These are phyloP conservation scores for Nakazawaea holstii DNA, from an alignment of 805 yeast species.

Conservation along the genomic window DNA sequence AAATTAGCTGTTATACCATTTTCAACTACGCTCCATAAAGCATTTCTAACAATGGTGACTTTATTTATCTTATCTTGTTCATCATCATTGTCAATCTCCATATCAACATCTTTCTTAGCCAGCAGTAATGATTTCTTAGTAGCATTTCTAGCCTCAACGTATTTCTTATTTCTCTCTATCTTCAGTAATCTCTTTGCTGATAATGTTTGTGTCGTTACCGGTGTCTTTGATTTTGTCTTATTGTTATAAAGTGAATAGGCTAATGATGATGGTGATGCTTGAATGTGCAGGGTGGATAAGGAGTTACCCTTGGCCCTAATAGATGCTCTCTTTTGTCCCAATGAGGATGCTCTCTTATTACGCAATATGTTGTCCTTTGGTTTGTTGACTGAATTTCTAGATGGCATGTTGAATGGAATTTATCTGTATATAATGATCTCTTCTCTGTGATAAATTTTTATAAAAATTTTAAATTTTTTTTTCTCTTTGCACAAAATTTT, in stretches of 20 bases:
- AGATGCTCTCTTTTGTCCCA: constrained; percentile 52
- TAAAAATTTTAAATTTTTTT: neutral
- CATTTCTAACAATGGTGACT: constrained; percentile 50
- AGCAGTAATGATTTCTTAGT: constrained; percentile 32
- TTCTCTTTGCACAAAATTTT: neutral
- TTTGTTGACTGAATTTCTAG: constrained; percentile 75
- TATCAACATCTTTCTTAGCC: constrained; percentile 42
- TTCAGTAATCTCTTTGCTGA: constrained; percentile 78
- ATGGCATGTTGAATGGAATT: constrained; percentile 49
- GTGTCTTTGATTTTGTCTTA: constrained; percentile 15
- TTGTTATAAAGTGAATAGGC: constrained; percentile 42
- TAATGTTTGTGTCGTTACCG: constrained; percentile 51
- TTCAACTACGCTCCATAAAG: constrained; percentile 69
- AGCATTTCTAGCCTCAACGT: constrained; percentile 50
- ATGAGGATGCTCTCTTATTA: constrained; percentile 41
- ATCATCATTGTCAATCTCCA: constrained; percentile 43
- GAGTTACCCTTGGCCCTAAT: constrained; percentile 7
- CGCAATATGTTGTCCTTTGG: constrained; percentile 58
- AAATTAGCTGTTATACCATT: constrained; percentile 37
- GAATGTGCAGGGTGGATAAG: constrained; percentile 16
- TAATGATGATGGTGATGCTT: constrained; percentile 22
- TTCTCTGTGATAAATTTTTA: neutral
- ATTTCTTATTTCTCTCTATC: constrained; percentile 72
- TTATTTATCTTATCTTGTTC: constrained; percentile 22
- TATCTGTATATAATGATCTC: neutral